Evolutionary conservation across 352 stramenopile species (phyloP).

Genomic region (Peronospora farinosa): DNA sequence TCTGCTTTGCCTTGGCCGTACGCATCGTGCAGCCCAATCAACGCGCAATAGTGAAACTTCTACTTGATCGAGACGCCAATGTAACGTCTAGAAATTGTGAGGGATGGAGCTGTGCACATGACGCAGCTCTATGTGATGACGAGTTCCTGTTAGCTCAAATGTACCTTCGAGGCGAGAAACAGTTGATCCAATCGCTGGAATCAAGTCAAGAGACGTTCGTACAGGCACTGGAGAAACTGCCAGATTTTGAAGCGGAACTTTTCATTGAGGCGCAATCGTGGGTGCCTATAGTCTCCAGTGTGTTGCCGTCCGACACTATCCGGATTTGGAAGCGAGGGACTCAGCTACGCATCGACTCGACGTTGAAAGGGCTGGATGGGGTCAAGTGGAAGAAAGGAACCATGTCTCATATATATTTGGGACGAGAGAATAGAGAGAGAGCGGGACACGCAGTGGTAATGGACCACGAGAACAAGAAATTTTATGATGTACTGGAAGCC

Average conservation of each 20-base stretch:
- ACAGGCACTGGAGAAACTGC: conserved; percentile 53
- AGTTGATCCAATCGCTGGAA: conserved; percentile 45
- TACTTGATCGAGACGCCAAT: conserved; percentile 41
- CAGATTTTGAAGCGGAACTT: conserved; percentile 78
- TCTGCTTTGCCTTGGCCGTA: conserved; percentile 62
- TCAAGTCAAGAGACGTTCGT: conserved; percentile 50
- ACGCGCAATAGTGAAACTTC: conserved; percentile 46
- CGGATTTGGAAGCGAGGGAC: conserved; percentile 64
- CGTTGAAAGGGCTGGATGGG: conserved; percentile 68
- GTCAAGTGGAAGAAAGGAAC: conserved; percentile 68
- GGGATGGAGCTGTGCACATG: conserved; percentile 73
- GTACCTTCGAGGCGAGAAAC: conserved; percentile 56
- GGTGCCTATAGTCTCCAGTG: conserved; percentile 74
- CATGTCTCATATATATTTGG: conserved; percentile 70
- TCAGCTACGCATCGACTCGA: conserved; percentile 60
- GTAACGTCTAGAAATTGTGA: conserved; percentile 32
- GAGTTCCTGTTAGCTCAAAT: conserved; percentile 66
- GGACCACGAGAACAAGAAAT: conserved; percentile 49
- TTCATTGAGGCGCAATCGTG: conserved; percentile 75
- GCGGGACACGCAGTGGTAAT: conserved; percentile 50
- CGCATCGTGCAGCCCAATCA: conserved; percentile 59
- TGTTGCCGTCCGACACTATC: conserved; percentile 70
- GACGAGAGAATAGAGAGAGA: conserved; percentile 18
- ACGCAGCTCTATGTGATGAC: conserved; percentile 67
- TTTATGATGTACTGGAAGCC: conserved; percentile 60